Conservation (phyloP, 371 early-diverging fungal species). For the Mortierella sp. region DNA sequence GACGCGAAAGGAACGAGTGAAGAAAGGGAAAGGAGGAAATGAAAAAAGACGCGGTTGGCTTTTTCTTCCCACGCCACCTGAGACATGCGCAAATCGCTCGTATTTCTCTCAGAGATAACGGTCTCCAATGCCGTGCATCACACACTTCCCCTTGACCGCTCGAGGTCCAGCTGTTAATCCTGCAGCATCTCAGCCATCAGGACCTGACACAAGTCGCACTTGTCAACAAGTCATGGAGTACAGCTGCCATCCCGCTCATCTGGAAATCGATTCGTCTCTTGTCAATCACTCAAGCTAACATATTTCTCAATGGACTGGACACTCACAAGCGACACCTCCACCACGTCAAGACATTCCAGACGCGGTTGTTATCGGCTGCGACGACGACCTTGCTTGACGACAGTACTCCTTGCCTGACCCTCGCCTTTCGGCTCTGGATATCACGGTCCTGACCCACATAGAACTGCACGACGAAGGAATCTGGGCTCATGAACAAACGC, state of each 20-base stretch:
- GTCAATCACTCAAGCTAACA: neutral
- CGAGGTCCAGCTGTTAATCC: neutral
- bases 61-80: too few species aligned
- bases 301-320: neutral
- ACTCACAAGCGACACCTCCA: neutral
- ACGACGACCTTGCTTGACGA: neutral
- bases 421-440: neutral
- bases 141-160: neutral
- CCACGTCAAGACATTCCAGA: neutral
- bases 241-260: neutral
- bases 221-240: constrained; percentile 1
- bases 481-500: neutral
- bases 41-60: too few species aligned
- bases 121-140: too few species aligned
- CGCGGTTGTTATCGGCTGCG: neutral
- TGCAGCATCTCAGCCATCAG: neutral
- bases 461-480: neutral
- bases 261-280: neutral
- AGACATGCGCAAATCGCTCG: too few species aligned
- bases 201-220: neutral
- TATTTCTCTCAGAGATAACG: too few species aligned
- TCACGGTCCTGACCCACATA: neutral
- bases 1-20: too few species aligned
- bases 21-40: too few species aligned
- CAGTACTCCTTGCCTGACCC: neutral